phyloP scores from a whole-genome alignment of 2,329 filamentous ascomycete genomes.

The Gnomoniopsis sp. region DNA sequence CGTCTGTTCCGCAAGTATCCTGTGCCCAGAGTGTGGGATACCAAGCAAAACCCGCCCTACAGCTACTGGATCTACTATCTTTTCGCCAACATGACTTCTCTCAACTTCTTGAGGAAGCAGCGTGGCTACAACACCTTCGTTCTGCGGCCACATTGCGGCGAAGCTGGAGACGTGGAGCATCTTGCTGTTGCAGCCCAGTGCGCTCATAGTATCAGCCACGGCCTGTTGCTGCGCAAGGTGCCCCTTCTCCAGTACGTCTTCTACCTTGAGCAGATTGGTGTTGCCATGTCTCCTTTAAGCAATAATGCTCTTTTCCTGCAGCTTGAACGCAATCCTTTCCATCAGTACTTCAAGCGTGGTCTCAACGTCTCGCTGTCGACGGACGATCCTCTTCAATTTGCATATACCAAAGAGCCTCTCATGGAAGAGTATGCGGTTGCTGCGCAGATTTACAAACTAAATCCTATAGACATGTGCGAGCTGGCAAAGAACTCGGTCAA shows the following conservation, averaged over 20 bases:
- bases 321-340: constrained; percentile 94
- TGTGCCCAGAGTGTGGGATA: constrained; percentile 81
- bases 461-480: constrained; percentile 97
- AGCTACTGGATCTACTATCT: constrained; percentile 99
- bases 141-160: constrained; percentile 89
- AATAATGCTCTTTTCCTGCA: constrained; percentile 97
- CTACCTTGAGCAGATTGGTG: constrained; percentile 96
- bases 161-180: constrained; percentile 96
- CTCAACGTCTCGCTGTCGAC: constrained; percentile 95
- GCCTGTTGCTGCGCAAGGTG: constrained; percentile 87
- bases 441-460: constrained; percentile 97
- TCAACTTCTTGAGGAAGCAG: constrained; percentile 87
- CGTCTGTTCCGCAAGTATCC: constrained; percentile 96
- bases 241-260: constrained; percentile 95
- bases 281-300: constrained; percentile 98
- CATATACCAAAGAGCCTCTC: constrained; percentile 95
- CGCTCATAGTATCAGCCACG: constrained; percentile 96
- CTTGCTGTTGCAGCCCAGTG: constrained; percentile 86
- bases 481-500: constrained; percentile 92
- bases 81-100: constrained; percentile 87
- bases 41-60: constrained; percentile 94
- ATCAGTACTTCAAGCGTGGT: constrained; percentile 91
- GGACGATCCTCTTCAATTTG: constrained; percentile 95
- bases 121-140: constrained; percentile 96
- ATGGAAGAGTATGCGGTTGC: constrained; percentile 98